Conservation (phyloP, 179 eudicot species). For the Silene vulgaris region DNA sequence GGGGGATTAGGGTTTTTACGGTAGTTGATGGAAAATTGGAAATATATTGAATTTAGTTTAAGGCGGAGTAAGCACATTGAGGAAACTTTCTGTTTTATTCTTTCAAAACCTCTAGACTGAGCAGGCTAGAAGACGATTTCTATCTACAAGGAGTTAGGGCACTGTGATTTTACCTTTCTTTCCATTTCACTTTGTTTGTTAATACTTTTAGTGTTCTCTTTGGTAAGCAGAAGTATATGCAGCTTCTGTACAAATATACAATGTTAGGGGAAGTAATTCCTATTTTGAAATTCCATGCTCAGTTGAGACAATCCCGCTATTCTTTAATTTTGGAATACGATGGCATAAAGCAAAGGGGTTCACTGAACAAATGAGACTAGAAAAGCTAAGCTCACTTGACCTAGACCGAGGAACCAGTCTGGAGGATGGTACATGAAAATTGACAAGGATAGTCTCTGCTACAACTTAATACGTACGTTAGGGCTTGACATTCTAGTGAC, state of each 20-base stretch:
- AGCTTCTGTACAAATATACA: no score
- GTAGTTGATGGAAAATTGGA: background rate
- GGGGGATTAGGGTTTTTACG: background rate
- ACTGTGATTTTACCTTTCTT: background rate
- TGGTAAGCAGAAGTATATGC: background rate
- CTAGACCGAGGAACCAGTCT: background rate
- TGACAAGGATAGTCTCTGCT: background rate
- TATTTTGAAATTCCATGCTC: no score
- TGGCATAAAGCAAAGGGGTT: background rate
- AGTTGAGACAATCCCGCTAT: background rate
- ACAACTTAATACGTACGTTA: background rate
- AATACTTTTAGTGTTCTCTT: background rate
- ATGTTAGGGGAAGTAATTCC: no score
- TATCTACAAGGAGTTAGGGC: background rate
- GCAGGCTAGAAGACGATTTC: background rate
- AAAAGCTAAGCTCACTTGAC: background rate
- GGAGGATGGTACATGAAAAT: background rate
- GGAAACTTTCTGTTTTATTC: no score
- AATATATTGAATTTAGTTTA: background rate
- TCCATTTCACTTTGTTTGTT: background rate
- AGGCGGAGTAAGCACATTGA: no score
- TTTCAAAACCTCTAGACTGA: background rate
- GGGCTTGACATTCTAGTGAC: conserved; percentile 5
- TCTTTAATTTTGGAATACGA: background rate
- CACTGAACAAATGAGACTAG: background rate